These are phyloP conservation scores for Solanum ossicruentum DNA, from an alignment of 257 asterid species.

Conservation along the genomic window DNA sequence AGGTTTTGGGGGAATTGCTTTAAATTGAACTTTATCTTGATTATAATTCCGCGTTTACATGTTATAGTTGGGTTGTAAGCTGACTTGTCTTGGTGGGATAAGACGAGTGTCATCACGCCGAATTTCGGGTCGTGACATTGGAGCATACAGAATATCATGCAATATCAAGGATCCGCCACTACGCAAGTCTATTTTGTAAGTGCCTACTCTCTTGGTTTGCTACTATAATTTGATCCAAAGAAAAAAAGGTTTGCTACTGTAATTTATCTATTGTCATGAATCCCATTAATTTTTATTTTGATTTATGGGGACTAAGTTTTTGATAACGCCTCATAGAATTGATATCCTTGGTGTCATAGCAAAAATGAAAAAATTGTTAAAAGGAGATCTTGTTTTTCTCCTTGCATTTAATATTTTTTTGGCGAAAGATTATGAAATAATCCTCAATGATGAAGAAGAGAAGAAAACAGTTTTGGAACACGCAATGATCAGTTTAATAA, in stretches of 20 bases:
- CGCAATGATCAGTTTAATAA: slow-evolving; percentile 33
- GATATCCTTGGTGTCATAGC: slow-evolving; percentile 81
- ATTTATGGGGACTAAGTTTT: background rate
- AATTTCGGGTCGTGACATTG: too few species aligned
- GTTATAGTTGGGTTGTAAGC: too few species aligned
- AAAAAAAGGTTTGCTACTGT: slow-evolving; percentile 54
- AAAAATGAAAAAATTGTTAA: slow-evolving; percentile 79
- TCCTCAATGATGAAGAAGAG: slow-evolving; percentile 43
- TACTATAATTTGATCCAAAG: slow-evolving; percentile 8
- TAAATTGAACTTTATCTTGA: too few species aligned
- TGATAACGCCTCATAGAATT: slow-evolving; percentile 41
- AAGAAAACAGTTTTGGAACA: too few species aligned
- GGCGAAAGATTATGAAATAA: slow-evolving; percentile 84
- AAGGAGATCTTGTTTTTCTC: slow-evolving; percentile 73
- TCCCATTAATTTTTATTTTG: background rate
- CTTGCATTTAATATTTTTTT: slow-evolving; percentile 89
- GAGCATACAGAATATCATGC: too few species aligned
- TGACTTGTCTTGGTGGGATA: too few species aligned
- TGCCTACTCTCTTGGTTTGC: too few species aligned
- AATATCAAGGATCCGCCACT: too few species aligned
- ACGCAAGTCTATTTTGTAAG: too few species aligned
- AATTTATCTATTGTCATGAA: background rate
- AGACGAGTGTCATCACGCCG: too few species aligned
- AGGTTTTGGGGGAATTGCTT: too few species aligned
- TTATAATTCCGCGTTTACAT: too few species aligned